Evolutionary conservation across 2,329 filamentous ascomycete species (phyloP).

Genomic region (Cercospora sojina): DNA sequence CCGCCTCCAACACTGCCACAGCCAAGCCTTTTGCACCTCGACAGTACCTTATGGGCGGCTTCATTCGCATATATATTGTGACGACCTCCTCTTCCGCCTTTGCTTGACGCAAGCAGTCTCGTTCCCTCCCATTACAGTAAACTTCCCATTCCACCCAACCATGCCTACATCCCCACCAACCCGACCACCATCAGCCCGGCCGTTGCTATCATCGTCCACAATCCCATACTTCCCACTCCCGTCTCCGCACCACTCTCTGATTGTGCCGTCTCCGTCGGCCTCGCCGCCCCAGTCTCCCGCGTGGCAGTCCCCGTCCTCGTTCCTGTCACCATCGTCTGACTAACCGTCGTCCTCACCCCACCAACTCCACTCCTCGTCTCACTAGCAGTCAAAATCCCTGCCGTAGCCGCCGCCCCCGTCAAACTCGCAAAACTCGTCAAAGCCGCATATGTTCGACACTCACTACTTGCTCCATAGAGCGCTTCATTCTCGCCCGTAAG

Average conservation of each 20-base stretch:
- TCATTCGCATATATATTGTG: not conserved
- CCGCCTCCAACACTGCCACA: not conserved
- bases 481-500: not conserved
- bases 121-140: not conserved
- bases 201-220: not conserved
- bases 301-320: not conserved
- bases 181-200: not conserved
- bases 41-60: not conserved
- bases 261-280: not conserved
- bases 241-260: not conserved
- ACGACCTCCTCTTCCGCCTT: not conserved
- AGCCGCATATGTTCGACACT: not conserved
- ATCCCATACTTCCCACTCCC: not conserved
- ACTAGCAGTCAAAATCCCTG: conserved; percentile 11
- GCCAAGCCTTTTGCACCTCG: not conserved
- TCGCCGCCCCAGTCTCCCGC: not conserved
- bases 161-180: not conserved
- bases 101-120: not conserved
- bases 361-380: not conserved
- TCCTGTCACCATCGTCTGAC: not conserved
- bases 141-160: not conserved
- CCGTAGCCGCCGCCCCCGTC: not conserved
- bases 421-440: conserved; percentile 4
- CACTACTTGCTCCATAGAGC: not conserved
- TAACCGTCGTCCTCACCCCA: not conserved